Conservation (phyloP, 106 monocot species). For the Apostasia shenzhenica region DNA sequence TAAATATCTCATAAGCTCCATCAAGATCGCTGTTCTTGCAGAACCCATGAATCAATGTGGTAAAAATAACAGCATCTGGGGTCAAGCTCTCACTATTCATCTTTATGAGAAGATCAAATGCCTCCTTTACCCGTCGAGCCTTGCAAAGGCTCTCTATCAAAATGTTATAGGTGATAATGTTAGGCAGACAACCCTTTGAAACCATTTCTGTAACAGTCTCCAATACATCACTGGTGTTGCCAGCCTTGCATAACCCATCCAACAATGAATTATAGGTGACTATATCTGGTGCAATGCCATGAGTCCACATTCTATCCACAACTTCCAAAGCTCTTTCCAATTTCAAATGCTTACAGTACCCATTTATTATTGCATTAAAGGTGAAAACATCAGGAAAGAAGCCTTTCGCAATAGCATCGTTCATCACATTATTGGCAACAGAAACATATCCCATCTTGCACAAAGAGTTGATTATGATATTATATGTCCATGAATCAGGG, state of each 20-base stretch:
- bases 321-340: constrained; percentile 66
- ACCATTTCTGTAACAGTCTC: constrained; percentile 75
- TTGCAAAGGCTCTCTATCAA: constrained; percentile 80
- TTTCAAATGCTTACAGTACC: constrained; percentile 67
- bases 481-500: constrained; percentile 82
- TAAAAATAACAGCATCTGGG: constrained; percentile 71
- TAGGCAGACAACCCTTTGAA: constrained; percentile 60
- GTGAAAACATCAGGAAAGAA: constrained; percentile 83
- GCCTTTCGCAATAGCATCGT: constrained; percentile 59
- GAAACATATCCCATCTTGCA: constrained; percentile 82
- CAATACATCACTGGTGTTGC: constrained; percentile 53
- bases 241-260: constrained; percentile 82
- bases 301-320: constrained; percentile 78
- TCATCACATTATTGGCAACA: constrained; percentile 62
- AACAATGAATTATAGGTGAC: constrained; percentile 83
- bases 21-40: constrained; percentile 64
- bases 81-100: constrained; percentile 56
- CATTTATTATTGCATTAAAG: constrained; percentile 79
- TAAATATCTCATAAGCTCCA: constrained; percentile 55
- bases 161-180: constrained; percentile 84
- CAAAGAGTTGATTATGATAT: constrained; percentile 70
- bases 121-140: constrained; percentile 42
- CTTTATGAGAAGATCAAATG: constrained; percentile 43
- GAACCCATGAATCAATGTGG: constrained; percentile 78
- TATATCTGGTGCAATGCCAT: constrained; percentile 59